Base-by-base conservation (phyloP, 805 yeast genomes). In the Yarrowia alimentaria region DNA sequence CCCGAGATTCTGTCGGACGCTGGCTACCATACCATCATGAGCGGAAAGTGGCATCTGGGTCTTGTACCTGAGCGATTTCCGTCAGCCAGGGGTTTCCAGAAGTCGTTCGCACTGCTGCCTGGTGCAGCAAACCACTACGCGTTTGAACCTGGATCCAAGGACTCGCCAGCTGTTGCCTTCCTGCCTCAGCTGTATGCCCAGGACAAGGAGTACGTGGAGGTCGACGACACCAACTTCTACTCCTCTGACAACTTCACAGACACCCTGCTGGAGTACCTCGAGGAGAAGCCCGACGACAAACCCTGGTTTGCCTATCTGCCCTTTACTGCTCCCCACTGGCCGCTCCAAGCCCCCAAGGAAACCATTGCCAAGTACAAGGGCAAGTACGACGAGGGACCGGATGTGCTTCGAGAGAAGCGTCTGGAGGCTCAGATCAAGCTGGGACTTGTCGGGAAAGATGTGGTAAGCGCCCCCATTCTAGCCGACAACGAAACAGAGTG, bases 291-390 rank as follows among this genome's bases (percentile, higher is more conserved):
- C 5, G 57, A 60, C 3, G 51, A 55, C 4, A 64, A 74, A 57
- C 83, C 83, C 10, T 79, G 75, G 54, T 74, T 77, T 50, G 78
- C 80, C 2, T 61, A 68, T 17, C 64, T 79, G 53, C 78, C 83
- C 10, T 78, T 74, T 55, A 77, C 81, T 5, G 82, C 83, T 1
- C 83, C 83, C 2, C 83, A 78, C 58, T 79, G 83, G 82, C 83
- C 83, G 12, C 70, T 71, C 57, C 83, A 78, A 61, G 83, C 83
- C 0, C 81, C 81, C n/a, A 61, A 61, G 38, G 73, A 72, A 6
- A 59, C 66, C 5, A 66, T 77, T 43, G 68, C 62, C 6, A 75
- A 76, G 53, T 75, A 78, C 60, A 66, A 68, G 50, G 77, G 78
- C 5, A 53, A 62, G 11, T 73, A 75, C 56, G 72, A 71, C 54